These are phyloP conservation scores for Phoma herbarum DNA, from an alignment of 2,329 filamentous ascomycete species.

Conservation along the genomic window DNA sequence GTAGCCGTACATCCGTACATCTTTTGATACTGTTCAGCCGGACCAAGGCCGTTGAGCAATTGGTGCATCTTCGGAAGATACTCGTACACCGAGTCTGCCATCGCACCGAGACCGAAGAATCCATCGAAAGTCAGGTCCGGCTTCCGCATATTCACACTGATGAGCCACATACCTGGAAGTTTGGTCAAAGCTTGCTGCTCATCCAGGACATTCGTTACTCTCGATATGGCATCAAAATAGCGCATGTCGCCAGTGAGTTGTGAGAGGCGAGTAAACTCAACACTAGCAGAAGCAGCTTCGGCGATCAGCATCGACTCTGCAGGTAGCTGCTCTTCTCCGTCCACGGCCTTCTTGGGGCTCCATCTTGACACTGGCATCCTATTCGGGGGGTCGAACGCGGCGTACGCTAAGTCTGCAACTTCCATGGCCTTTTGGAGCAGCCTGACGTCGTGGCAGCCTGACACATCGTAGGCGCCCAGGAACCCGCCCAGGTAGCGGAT, in stretches of 20 bases:
- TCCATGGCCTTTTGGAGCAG: constrained; percentile 81
- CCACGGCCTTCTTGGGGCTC: constrained; percentile 50
- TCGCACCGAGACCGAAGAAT: constrained; percentile 43
- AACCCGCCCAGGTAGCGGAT: constrained; percentile 89
- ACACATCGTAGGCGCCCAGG: constrained; percentile 82
- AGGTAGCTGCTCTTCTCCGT: constrained; percentile 49
- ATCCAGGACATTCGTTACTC: constrained; percentile 53
- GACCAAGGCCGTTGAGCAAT: constrained; percentile 55
- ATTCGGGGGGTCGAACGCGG: constrained; percentile 89
- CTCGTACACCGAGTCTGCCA: constrained; percentile 49
- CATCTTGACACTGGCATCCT: constrained; percentile 74
- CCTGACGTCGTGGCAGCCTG: constrained; percentile 67
- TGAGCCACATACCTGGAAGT: constrained; percentile 59
- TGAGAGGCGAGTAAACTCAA: constrained; percentile 58
- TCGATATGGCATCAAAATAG: constrained; percentile 57
- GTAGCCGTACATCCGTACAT: constrained; percentile 71
- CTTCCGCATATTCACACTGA: constrained; percentile 52
- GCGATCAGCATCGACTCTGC: constrained; percentile 53
- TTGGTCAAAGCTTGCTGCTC: constrained; percentile 52
- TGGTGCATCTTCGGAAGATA: constrained; percentile 58
- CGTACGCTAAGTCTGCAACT: constrained; percentile 80
- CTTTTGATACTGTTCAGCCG: constrained; percentile 59
- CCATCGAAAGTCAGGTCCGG: constrained; percentile 53
- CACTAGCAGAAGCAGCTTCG: constrained; percentile 55
- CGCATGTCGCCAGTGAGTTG: constrained; percentile 55